Base-by-base conservation (phyloP, 495 filamentous ascomycete species). In the Tuber aestivum region DNA sequence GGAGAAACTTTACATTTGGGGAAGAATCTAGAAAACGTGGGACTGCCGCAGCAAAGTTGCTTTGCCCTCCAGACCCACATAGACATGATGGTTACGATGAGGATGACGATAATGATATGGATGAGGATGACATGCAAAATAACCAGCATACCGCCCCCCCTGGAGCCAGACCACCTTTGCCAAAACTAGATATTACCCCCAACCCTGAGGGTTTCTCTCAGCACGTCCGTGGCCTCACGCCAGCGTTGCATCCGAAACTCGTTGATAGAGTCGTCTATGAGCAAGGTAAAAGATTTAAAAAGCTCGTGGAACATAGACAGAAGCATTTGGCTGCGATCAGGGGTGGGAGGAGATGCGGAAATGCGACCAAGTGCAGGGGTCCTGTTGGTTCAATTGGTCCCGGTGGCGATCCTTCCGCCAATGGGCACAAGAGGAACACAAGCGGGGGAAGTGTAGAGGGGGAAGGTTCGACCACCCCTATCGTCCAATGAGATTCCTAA, bases 181-280 rank as follows among this genome's bases (percentile, higher is more conserved):
- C 71, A n/a, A 82, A 77, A 45, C 41, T 80, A 41, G 74, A 75
- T 70, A 82, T 82, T 45, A 82, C 90, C 37, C 93, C 95, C 7
- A 95, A 89, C 12, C 84, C 89, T 27, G 89, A 90, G 72, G 94
- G 94, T 7, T 97, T 97, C 84, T 90, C 89, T 76, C 85, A 87
- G 18, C 93, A 97, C 83, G 88, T 96, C 32, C 85, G 89, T 76
- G 86, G 89, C 78, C 84, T 94, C 44, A 94, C 94, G 78, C 92
- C 94, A 20, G 85, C 86, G 6, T 83, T 92, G n/a, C 86, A 89
- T 70, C 87, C 85, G 27, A 92, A 88, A 81, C 85, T 97, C 78
- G 87, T 95, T 27, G 91, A 95, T n/a, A 90, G 95, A 69, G 91
- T 97, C 78, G 92, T 91, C 0, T 86, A 91, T 74, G 93, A 97